Evolutionary conservation across 768 basidiomycete genomes (phyloP), one percentile per base, ranked within the genome.

Genomic region (Candolleomyces aberdarensis): DNA sequence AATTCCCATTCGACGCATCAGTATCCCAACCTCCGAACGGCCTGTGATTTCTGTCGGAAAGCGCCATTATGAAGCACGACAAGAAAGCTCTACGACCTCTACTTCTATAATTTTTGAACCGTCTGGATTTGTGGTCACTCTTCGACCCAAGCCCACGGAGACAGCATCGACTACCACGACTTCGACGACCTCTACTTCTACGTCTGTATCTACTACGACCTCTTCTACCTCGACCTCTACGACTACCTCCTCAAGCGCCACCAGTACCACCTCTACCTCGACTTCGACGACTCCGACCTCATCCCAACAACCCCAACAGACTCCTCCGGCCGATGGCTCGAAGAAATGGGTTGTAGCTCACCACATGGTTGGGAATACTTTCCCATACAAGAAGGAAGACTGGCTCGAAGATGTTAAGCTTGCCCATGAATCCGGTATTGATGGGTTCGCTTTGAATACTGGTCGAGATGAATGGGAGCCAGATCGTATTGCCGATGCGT

Each of bases 361-460:
- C 64, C 78, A 81, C 63, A 86, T 87, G 77, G 79, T 88, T 32
- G 89, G 89, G 39, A 90, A 90, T 64, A 79, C 85, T 3, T 87
- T 83, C 71, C 82, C 85, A 2, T 90, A 88, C 70, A 83, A 70
- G 7, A 58, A 74, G 15, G 65, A 76, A 60, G 78, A 81, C 58
- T 82, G 81, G 80, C 61, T 62, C 70, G 70, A 80, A 55, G 81
- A 90, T 66, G 83, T 89, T 22, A 31, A 63, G 3, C 78, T 85
- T 15, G 89, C 89, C 0, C 74, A 82, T 59, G 69, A 77, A 5
- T 80, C 77, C 59, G 86, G 86, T 15, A 82, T 90, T 63, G 88
- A 89, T 62, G 88, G 78, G 1, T 89, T 89, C 70, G 87, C 87
- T 0, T 77, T 93, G 58, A 92, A 92, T 67, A 78, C 87, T 49